These are phyloP conservation scores for Buxus sempervirens DNA, from an alignment of 164 flowering plant species.

Conservation along the genomic window DNA sequence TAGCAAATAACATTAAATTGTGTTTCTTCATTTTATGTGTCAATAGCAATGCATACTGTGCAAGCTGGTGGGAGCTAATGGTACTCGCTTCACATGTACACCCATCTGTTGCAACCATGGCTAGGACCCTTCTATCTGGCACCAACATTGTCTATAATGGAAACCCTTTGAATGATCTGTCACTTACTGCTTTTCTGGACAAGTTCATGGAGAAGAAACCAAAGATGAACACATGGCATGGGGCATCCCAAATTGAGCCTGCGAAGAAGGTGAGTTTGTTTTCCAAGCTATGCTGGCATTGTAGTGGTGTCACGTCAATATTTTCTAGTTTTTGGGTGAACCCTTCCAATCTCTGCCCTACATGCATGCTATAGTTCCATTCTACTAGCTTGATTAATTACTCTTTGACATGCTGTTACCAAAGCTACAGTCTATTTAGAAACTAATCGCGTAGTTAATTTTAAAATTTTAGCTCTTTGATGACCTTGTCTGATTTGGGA, in stretches of 20 bases:
- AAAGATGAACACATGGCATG: conserved; percentile 82
- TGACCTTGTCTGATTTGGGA: too few species aligned
- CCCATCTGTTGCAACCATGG: conserved; percentile 96
- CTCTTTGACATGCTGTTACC: neutral
- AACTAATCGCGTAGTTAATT: too few species aligned
- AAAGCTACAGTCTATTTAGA: too few species aligned
- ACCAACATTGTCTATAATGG: conserved; percentile 87
- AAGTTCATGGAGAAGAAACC: conserved; percentile 99
- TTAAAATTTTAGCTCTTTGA: too few species aligned
- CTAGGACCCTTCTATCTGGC: conserved; percentile 85
- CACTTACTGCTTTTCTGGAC: conserved; percentile 85
- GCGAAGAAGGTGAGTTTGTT: conserved; percentile 66
- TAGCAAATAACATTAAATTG: neutral
- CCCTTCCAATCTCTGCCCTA: neutral
- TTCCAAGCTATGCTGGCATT: neutral
- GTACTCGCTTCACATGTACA: conserved; percentile 89
- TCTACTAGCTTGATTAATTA: neutral
- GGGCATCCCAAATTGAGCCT: conserved; percentile 96
- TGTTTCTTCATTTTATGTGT: conserved; percentile 1
- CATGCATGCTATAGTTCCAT: neutral
- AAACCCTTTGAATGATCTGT: conserved; percentile 80
- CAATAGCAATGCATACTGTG: conserved; percentile 80
- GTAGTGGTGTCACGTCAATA: neutral
- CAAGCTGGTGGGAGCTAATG: conserved; percentile 94
- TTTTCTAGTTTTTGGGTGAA: neutral